Evolutionary conservation across 306 rosid species (phyloP).

Genomic region (Dryas octopetala): DNA sequence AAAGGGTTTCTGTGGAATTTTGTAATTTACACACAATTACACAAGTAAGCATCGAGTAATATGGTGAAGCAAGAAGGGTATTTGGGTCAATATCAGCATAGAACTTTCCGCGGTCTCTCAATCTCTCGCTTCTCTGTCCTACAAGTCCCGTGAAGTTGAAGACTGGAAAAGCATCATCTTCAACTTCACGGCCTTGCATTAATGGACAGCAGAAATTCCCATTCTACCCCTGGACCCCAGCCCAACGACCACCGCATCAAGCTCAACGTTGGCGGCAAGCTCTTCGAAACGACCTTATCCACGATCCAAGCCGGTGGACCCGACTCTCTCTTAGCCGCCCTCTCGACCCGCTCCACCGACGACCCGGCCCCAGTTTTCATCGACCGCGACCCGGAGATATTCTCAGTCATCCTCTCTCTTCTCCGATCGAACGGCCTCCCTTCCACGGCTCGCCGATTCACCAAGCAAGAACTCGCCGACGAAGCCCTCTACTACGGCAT

Average conservation of each 20-base stretch:
- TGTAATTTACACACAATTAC: neutral
- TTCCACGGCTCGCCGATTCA: slow-evolving; percentile 58
- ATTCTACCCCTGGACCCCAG: slow-evolving; percentile 14
- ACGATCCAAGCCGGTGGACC: slow-evolving; percentile 72
- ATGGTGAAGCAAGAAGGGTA: neutral
- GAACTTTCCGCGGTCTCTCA: neutral
- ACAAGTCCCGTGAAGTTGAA: slow-evolving; percentile 1
- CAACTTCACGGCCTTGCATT: slow-evolving; percentile 2
- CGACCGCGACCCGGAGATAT: slow-evolving; percentile 88
- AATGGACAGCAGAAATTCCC: slow-evolving; percentile 40
- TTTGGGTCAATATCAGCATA: neutral
- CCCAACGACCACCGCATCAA: slow-evolving; percentile 57
- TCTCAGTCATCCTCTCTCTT: slow-evolving; percentile 75
- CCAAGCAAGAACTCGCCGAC: slow-evolving; percentile 77
- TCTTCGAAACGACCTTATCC: slow-evolving; percentile 72
- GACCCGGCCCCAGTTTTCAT: slow-evolving; percentile 68
- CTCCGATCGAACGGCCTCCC: slow-evolving; percentile 77
- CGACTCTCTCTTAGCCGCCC: slow-evolving; percentile 68
- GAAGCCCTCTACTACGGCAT: slow-evolving; percentile 85
- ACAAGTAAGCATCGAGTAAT: neutral
- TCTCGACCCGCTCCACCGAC: slow-evolving; percentile 51
- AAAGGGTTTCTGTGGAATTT: neutral
- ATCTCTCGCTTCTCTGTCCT: neutral
- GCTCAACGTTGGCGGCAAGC: slow-evolving; percentile 89
- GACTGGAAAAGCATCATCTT: neutral